Evolutionary conservation across 2,329 filamentous ascomycete species (phyloP).

Genomic region (Sporothrix protearum): DNA sequence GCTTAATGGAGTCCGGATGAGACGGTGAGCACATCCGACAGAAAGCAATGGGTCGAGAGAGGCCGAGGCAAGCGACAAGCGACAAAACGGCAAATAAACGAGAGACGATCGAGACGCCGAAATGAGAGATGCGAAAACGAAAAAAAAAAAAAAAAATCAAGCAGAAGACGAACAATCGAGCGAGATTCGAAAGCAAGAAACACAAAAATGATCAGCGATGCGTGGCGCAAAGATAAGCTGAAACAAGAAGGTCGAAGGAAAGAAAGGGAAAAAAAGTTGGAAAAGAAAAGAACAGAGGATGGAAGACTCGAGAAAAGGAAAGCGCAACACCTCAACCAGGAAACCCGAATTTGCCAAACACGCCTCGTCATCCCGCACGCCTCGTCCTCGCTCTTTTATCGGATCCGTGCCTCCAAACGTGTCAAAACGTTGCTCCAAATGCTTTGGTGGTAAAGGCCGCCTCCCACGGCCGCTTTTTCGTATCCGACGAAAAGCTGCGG

Average conservation of each 20-base stretch:
- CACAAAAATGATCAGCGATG: neutral
- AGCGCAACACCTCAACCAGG: neutral
- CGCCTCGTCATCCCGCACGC: slow-evolving; percentile 10
- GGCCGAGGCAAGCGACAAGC: neutral
- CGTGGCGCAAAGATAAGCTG: neutral
- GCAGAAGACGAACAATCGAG: neutral
- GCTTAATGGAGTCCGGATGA: neutral
- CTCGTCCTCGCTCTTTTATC: slow-evolving; percentile 12
- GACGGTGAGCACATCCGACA: neutral
- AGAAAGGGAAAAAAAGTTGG: neutral
- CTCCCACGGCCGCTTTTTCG: slow-evolving; percentile 14
- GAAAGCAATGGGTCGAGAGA: neutral
- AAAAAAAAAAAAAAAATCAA: neutral
- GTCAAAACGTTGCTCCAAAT: neutral
- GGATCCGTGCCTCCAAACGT: slow-evolving; percentile 2
- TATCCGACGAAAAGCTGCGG: slow-evolving; percentile 19
- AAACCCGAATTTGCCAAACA: slow-evolving; percentile 4
- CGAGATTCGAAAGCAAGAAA: neutral
- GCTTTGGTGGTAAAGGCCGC: neutral
- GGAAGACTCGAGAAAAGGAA: neutral
- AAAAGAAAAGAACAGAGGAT: neutral
- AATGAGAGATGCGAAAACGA: neutral
- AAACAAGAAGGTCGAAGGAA: neutral
- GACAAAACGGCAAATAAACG: neutral
- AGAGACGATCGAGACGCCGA: neutral